These are phyloP conservation scores for Tuber microsphaerosporum DNA, from an alignment of 495 filamentous ascomycete species.

Conservation along the genomic window DNA sequence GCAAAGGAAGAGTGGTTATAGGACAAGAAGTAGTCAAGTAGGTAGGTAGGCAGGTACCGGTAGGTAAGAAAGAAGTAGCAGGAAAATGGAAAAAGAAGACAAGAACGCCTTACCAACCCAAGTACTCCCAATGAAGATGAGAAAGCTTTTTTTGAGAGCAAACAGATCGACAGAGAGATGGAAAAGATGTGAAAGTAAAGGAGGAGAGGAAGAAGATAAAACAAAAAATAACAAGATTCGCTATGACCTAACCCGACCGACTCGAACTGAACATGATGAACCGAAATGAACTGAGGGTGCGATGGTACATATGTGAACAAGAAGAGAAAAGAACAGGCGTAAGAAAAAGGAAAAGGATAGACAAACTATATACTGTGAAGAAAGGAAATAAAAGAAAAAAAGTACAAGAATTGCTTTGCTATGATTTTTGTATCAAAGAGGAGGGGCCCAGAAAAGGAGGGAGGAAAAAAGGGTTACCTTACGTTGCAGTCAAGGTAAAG, in stretches of 20 bases:
- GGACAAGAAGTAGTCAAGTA: not conserved
- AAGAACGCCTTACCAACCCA: slow-evolving; percentile 1
- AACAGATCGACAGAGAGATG: not conserved
- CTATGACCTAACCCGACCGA: slow-evolving; percentile 4
- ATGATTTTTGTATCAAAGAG: not conserved
- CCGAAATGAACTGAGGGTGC: not conserved
- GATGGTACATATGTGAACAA: not conserved
- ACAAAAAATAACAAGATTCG: not conserved
- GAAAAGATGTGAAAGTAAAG: not conserved
- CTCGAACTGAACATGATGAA: not conserved
- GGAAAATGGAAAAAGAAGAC: not conserved
- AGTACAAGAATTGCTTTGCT: slow-evolving; percentile 4
- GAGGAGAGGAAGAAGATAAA: not conserved
- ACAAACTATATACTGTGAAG: not conserved
- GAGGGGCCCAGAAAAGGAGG: not conserved
- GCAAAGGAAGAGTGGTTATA: not conserved
- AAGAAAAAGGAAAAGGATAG: not conserved
- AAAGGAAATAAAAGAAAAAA: not conserved
- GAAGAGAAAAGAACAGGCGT: not conserved
- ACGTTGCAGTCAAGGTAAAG: not conserved
- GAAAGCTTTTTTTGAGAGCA: slow-evolving; percentile 5
- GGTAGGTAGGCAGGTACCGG: not conserved
- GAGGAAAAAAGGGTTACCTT: slow-evolving; percentile 3
- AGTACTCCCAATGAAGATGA: slow-evolving; percentile 3
- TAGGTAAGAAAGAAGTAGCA: not conserved